Base-by-base conservation (phyloP, 306 rosid species). In the Castanea crenata region DNA sequence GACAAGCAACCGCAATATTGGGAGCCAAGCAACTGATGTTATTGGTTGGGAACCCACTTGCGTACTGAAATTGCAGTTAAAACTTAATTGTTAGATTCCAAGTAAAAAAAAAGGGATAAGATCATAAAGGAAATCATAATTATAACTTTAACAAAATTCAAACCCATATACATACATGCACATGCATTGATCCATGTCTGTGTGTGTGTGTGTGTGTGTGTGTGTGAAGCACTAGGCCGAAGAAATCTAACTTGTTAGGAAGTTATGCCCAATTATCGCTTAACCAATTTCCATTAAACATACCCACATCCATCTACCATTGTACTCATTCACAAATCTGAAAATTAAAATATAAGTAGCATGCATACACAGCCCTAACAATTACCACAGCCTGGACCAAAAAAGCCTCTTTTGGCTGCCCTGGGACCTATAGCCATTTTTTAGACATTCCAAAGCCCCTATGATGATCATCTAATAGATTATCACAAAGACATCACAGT, bases 21-120 rank as follows among this genome's bases (percentile, higher is more conserved):
- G 85, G 72, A 91, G 88, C 99, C 99, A 96, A 75, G 98, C 90
- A 87, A 96, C 96, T 76, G 96, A 88, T 83, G 93, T 78, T 74
- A 96, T 85, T 79, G 99, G 98, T 79, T 96, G 99, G 78, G 96
- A 89, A 69, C 99, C 94, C 85, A 91, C 99, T 87, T 96, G 99
- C 29, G 75, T 96, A 81, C 99, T 96, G 98, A 85, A 88, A 83
- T 87, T 79, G 54, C 80, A 89, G 72, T 61, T 67, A 65, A 57
- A 80, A 68, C 13, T 25, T 4, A 83, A 77, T 49, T 20, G 71
- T 80, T 76, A 82, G 77, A 81, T 70, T 74, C 49, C 74, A 71
- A 83, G 76, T 20, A 51, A 62, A 73, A 69, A 41, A 70, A 55
- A 55, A 56, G 55, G 73, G 76, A 75, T 67, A 68, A 71, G 46